phyloP scores from a whole-genome alignment of 2,329 filamentous ascomycete genomes.

The Rhinocladiella similis region DNA sequence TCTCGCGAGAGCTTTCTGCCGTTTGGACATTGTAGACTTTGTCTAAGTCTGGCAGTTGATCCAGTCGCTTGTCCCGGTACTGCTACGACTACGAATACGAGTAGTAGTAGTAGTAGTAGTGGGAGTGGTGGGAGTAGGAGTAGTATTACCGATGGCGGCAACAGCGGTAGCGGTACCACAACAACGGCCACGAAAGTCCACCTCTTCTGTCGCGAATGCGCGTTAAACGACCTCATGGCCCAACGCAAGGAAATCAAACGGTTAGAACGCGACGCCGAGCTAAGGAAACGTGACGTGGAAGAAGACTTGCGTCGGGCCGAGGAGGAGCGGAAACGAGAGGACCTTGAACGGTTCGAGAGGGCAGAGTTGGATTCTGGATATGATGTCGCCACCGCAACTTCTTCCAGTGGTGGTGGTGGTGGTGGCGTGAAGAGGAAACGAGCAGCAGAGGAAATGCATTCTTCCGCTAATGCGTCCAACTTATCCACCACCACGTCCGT shows the following conservation, averaged over 20 bases:
- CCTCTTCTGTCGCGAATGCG: slow-evolving; percentile 94
- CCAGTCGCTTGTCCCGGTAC: slow-evolving; percentile 69
- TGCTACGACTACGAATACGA: too few species aligned
- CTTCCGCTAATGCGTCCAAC: slow-evolving; percentile 50
- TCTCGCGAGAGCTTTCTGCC: slow-evolving; percentile 88
- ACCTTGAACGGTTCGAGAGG: slow-evolving; percentile 52
- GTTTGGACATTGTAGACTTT: slow-evolving; percentile 86
- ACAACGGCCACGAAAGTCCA: slow-evolving; percentile 72
- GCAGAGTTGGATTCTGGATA: slow-evolving; percentile 15
- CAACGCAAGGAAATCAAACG: slow-evolving; percentile 92
- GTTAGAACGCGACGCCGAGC: slow-evolving; percentile 65
- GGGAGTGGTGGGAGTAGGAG: too few species aligned
- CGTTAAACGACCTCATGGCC: slow-evolving; percentile 82
- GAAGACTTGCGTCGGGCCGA: slow-evolving; percentile 63
- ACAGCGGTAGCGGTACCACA: slow-evolving; percentile 58
- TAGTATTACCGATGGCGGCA: too few species aligned
- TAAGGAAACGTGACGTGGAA: slow-evolving; percentile 60
- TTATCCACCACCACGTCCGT: too few species aligned
- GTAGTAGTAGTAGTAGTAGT: slow-evolving; percentile 58
- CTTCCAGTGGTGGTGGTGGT: not conserved
- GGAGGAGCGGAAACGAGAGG: slow-evolving; percentile 68
- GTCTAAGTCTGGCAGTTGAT: slow-evolving; percentile 75
- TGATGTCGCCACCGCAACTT: not conserved
- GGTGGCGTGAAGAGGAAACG: slow-evolving; percentile 67
- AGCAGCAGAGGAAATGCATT: slow-evolving; percentile 72